These are phyloP conservation scores for Harringtonia aguacate DNA, from an alignment of 2,329 filamentous ascomycete species.

Conservation along the genomic window DNA sequence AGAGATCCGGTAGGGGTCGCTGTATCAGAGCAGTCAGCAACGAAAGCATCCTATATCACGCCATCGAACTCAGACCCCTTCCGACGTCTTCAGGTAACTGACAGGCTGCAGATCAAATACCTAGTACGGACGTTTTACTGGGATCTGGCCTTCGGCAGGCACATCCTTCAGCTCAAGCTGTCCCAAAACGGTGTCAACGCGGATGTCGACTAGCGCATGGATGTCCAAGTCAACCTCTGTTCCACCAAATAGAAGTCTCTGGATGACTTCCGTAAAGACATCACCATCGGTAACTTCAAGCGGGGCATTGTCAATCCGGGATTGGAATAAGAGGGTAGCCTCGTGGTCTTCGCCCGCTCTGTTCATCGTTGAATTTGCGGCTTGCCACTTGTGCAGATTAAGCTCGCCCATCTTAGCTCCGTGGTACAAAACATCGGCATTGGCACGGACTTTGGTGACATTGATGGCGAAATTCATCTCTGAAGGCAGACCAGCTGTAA, in stretches of 20 bases:
- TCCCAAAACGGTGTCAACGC: constrained; percentile 72
- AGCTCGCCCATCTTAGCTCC: constrained; percentile 70
- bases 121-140: constrained; percentile 77
- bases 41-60: not conserved
- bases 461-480: constrained; percentile 81
- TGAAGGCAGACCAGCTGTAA: constrained; percentile 66
- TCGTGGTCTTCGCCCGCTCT: constrained; percentile 44
- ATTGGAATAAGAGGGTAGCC: constrained; percentile 60
- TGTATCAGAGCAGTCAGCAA: constrained; percentile 20
- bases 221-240: constrained; percentile 62
- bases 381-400: constrained; percentile 71
- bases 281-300: constrained; percentile 72
- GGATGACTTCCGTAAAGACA: constrained; percentile 71
- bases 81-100: constrained; percentile 4
- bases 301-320: constrained; percentile 66
- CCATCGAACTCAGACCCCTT: not conserved
- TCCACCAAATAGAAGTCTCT: constrained; percentile 65
- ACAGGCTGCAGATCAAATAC: constrained; percentile 21
- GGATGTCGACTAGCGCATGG: constrained; percentile 70
- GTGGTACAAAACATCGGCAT: constrained; percentile 72
- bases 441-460: constrained; percentile 65
- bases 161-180: constrained; percentile 72
- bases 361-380: constrained; percentile 67
- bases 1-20: constrained; percentile 47
- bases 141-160: constrained; percentile 75